These are phyloP conservation scores for Skeletonema tropicum DNA, from an alignment of 108 stramenopile genomes.

Conservation along the genomic window DNA sequence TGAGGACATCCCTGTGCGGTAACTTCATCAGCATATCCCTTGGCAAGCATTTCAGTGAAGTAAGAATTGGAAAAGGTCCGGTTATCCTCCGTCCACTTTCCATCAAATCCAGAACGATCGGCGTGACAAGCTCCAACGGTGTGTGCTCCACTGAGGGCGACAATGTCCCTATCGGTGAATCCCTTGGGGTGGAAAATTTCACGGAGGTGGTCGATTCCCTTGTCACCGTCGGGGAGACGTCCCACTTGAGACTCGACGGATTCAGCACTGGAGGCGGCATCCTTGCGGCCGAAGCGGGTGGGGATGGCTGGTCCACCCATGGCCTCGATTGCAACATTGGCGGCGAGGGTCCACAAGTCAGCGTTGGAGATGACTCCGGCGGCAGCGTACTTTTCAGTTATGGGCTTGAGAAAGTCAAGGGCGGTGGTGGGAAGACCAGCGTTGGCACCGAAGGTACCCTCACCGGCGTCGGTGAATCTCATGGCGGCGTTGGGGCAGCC, in stretches of 20 bases:
- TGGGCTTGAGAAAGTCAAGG: slow-evolving; percentile 41
- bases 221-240: slow-evolving; percentile 60
- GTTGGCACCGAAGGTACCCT: slow-evolving; percentile 58
- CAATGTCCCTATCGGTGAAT: slow-evolving; percentile 73
- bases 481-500: slow-evolving; percentile 60
- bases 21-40: slow-evolving; percentile 40
- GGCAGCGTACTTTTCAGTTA: slow-evolving; percentile 69
- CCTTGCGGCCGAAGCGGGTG: slow-evolving; percentile 57
- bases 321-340: slow-evolving; percentile 60
- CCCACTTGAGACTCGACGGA: slow-evolving; percentile 40
- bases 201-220: slow-evolving; percentile 60
- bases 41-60: slow-evolving; percentile 53
- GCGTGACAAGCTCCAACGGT: slow-evolving; percentile 66
- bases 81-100: slow-evolving; percentile 55
- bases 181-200: slow-evolving; percentile 84
- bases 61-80: slow-evolving; percentile 58
- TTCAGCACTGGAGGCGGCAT: slow-evolving; percentile 27
- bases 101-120: slow-evolving; percentile 61
- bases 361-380: slow-evolving; percentile 51
- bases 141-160: slow-evolving; percentile 71
- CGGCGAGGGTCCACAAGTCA: slow-evolving; percentile 80
- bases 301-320: slow-evolving; percentile 64
- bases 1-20: slow-evolving; percentile 50
- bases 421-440: slow-evolving; percentile 58
- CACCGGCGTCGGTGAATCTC: slow-evolving; percentile 59